Base-by-base conservation (phyloP, 1,139 yeast species). In the Kurtzmaniella quercitrusa region DNA sequence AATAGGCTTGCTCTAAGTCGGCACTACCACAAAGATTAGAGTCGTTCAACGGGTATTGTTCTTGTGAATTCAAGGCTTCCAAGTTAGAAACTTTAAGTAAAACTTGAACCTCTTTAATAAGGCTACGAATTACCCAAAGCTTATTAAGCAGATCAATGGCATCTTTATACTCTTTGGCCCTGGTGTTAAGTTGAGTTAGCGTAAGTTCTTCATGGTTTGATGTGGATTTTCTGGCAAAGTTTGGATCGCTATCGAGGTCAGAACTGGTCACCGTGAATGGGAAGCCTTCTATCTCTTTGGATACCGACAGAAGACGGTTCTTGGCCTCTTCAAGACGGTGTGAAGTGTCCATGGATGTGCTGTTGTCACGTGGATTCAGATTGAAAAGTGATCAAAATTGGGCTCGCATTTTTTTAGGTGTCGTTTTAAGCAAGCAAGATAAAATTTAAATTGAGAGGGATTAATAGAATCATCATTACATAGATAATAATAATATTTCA, bases 121-220 rank as follows among this genome's bases (percentile, higher is more conserved):
- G 47, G 2, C 53, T 57, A 32, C 52, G 53, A 8, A 62, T 45
- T 6, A 53, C 49, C 60, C 60, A 56, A 22, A 65, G 49, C 21
- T 48, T 50, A 26, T 57, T 56, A 42, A 65, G 51, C n/a, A 50
- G 45, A 5, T 41, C 45, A 26, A 61, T 48, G 20, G 46, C 50
- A 6, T 38, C 40, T 4, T 54, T 54, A n/a, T 50, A 47, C 3
- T 43, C 34, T 21, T 49, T 49, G 18, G 53, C 48, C 33, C 52
- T 50, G 3, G 52, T 50, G 40, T 59, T 59, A 45, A 64, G 50
- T 35, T 59, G 55, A 16, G 57, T 44, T 35, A 61, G 30, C 33
- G 30, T 18, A 20, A 39, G 32, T 17, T 23, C 20, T 9, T 38
- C 21, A 16, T 38, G 33, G 16, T 37, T 34, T 11, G 23, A 23